These are phyloP conservation scores for Multifurca ochricompacta DNA, from an alignment of 768 basidiomycete genomes.

Conservation along the genomic window DNA sequence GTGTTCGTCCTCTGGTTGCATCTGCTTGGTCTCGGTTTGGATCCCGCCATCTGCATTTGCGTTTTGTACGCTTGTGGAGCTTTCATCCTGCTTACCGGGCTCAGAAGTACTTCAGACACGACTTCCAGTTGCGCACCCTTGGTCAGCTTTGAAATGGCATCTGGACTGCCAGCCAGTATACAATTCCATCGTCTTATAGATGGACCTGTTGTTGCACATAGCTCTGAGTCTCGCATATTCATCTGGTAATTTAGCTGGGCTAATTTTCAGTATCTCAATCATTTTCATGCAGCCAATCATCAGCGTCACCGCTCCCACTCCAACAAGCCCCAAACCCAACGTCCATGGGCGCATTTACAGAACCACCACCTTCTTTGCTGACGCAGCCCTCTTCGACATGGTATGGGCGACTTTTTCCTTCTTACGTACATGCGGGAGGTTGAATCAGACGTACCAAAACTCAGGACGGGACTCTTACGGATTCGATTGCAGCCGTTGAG, in stretches of 20 bases:
- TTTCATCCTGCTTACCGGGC: background rate
- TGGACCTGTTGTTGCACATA: background rate
- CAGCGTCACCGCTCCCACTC: conserved; percentile 5
- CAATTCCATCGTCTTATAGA: background rate
- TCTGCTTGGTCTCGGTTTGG: background rate
- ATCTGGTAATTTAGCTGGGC: conserved; percentile 4
- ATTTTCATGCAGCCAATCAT: conserved; percentile 4
- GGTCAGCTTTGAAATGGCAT: background rate
- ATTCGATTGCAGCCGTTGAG: conserved; percentile 67
- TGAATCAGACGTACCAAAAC: conserved; percentile 17
- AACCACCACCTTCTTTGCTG: conserved; percentile 36
- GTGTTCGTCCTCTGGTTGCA: background rate
- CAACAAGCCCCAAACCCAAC: background rate
- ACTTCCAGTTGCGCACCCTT: too few species aligned
- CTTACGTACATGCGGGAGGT: conserved; percentile 17
- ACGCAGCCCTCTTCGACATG: conserved; percentile 65
- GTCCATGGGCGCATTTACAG: conserved; percentile 2
- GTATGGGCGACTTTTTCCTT: conserved; percentile 27
- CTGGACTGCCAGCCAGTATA: background rate
- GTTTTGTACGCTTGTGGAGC: too few species aligned
- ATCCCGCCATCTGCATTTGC: background rate
- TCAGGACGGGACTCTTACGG: conserved; percentile 65
- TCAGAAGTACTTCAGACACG: background rate
- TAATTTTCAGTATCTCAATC: background rate
- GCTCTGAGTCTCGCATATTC: background rate